Conservation (phyloP, 495 filamentous ascomycete species). For the Pseudotulostoma volvatum region DNA sequence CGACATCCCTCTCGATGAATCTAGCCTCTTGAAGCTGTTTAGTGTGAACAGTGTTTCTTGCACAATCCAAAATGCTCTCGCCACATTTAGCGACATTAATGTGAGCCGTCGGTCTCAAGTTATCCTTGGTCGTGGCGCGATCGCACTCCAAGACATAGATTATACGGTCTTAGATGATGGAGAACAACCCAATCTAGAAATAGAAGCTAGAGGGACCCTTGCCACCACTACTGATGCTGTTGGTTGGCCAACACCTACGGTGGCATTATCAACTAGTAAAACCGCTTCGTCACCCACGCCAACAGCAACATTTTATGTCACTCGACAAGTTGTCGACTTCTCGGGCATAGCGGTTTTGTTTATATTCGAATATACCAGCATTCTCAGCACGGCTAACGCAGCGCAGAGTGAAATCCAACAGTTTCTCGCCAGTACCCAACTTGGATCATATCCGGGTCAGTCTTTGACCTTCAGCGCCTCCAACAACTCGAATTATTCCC, state of each 20-base stretch:
- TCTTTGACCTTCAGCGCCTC: slow-evolving; percentile 3
- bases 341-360: slow-evolving; percentile 32
- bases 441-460: too few relatives aligned
- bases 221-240: slow-evolving; percentile 31
- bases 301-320: slow-evolving; percentile 5
- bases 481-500: slow-evolving; percentile 10
- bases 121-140: too few relatives aligned
- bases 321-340: slow-evolving; percentile 25
- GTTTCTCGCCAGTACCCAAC: slow-evolving; percentile 3
- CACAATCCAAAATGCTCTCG: slow-evolving; percentile 64
- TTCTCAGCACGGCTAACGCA: slow-evolving; percentile 16
- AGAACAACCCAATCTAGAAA: too few relatives aligned
- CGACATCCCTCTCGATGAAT: slow-evolving; percentile 51
- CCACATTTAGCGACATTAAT: slow-evolving; percentile 52
- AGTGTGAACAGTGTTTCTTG: slow-evolving; percentile 59
- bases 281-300: slow-evolving; percentile 8
- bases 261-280: too few relatives aligned
- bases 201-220: slow-evolving; percentile 11
- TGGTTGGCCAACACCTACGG: too few relatives aligned
- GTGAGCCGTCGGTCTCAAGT: slow-evolving; percentile 16
- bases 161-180: neutral
- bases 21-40: slow-evolving; percentile 58
- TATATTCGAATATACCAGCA: slow-evolving; percentile 32
- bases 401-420: slow-evolving; percentile 3
- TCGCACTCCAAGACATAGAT: too few relatives aligned